Evolutionary conservation across 2,329 filamentous ascomycete genomes (phyloP).

Genomic region (Stemphylium vesicarium): DNA sequence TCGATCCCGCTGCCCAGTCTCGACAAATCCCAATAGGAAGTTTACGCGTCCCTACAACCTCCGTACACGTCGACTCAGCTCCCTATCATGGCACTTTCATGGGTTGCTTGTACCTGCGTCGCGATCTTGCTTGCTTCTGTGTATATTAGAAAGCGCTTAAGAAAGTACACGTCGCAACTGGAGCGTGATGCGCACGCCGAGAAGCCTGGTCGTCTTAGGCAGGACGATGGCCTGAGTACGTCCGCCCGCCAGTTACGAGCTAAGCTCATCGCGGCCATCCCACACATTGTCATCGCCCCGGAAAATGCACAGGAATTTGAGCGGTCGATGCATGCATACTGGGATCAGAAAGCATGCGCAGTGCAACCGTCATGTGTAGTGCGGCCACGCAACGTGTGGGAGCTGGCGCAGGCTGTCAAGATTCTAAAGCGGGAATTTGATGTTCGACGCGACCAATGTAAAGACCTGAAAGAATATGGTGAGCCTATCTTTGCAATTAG

Average conservation of each 20-base stretch:
- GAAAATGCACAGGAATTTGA: constrained; percentile 11
- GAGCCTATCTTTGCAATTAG: constrained; percentile 54
- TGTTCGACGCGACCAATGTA: constrained; percentile 20
- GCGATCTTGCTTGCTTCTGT: constrained; percentile 2
- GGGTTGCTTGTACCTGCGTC: constrained; percentile 4
- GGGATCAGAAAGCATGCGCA: constrained; percentile 46
- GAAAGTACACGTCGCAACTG: constrained; percentile 13
- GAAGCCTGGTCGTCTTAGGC: constrained; percentile 4
- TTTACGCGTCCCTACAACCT: neutral
- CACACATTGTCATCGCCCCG: constrained; percentile 15
- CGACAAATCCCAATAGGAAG: neutral
- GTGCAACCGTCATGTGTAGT: constrained; percentile 41
- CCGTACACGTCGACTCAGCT: neutral
- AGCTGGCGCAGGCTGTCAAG: constrained; percentile 37
- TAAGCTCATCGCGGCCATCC: constrained; percentile 19
- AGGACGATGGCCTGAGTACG: constrained; percentile 12
- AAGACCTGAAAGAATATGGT: neutral
- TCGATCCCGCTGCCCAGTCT: neutral
- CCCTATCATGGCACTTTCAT: constrained; percentile 6
- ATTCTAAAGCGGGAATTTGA: constrained; percentile 39
- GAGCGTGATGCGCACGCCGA: constrained; percentile 15
- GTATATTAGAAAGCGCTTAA: constrained; percentile 17
- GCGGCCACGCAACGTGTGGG: constrained; percentile 33
- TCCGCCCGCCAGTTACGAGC: constrained; percentile 13
- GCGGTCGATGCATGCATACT: constrained; percentile 30